Evolutionary conservation across 2,329 filamentous ascomycete genomes (phyloP).

Genomic region (Neofusicoccum kwambonambiense): DNA sequence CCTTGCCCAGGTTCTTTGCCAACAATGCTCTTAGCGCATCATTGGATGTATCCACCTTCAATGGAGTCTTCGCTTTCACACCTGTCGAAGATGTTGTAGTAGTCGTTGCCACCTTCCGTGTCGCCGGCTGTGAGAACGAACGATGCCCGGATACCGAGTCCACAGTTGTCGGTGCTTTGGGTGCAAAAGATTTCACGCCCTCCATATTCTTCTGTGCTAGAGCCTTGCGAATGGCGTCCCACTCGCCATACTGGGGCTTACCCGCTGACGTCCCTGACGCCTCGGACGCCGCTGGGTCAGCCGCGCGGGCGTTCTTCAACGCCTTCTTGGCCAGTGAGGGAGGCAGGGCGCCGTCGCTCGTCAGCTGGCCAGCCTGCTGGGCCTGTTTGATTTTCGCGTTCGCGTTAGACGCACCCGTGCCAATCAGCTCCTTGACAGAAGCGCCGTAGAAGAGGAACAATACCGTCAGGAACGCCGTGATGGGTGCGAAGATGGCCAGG

Average conservation of each 20-base stretch:
- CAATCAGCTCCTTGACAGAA: conserved; percentile 21
- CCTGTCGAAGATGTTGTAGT: background rate
- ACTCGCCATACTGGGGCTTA: conserved; percentile 18
- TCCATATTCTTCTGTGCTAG: conserved; percentile 7
- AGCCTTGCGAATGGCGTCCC: conserved; percentile 15
- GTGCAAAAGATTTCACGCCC: conserved; percentile 15
- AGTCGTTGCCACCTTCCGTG: background rate
- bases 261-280: conserved; percentile 1
- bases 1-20: conserved; percentile 8
- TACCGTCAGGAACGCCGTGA: conserved; percentile 51
- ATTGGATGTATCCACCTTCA: conserved; percentile 11
- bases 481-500: conserved; percentile 51
- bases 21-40: conserved; percentile 13
- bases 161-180: conserved; percentile 9
- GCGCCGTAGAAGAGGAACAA: conserved; percentile 45
- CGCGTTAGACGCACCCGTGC: conserved; percentile 11
- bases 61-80: background rate
- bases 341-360: conserved; percentile 4
- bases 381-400: conserved; percentile 15
- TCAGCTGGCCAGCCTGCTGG: conserved; percentile 8
- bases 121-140: conserved; percentile 15
- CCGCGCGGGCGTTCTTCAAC: conserved; percentile 17
- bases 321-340: conserved; percentile 14
- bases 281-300: background rate
- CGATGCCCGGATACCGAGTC: conserved; percentile 12